Evolutionary conservation across 116 monocot genomes (phyloP).

Genomic region (Papilionanthe hybrid): DNA sequence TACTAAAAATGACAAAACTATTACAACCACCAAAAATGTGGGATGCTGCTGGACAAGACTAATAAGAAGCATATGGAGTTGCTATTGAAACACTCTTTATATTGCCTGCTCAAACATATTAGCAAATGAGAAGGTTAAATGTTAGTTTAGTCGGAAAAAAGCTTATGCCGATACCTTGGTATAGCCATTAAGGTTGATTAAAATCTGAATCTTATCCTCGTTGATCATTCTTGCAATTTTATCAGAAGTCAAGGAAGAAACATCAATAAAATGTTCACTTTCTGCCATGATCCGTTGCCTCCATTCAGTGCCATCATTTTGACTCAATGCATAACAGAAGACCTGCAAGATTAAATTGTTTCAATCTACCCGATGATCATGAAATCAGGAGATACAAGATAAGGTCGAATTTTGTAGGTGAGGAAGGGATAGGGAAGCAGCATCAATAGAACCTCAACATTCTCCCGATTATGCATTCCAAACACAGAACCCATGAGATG

Average conservation of each 20-base stretch:
- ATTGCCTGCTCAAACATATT: neutral
- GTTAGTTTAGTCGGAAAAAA: neutral
- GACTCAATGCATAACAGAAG: conserved; percentile 96
- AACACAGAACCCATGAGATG: conserved; percentile 99
- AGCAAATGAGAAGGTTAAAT: neutral
- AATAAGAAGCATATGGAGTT: too few relatives aligned
- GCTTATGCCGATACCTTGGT: conserved; percentile 62
- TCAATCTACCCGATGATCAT: neutral
- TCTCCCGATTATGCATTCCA: conserved; percentile 83
- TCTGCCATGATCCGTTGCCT: conserved; percentile 80
- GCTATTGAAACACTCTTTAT: too few relatives aligned
- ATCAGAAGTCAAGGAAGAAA: conserved; percentile 85
- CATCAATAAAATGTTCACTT: conserved; percentile 88
- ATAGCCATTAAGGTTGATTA: conserved; percentile 97
- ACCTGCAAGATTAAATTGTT: conserved; percentile 33
- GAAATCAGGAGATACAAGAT: neutral
- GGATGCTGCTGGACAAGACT: too few relatives aligned
- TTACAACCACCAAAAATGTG: too few relatives aligned
- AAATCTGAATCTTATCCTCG: conserved; percentile 82
- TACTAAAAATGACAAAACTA: too few relatives aligned
- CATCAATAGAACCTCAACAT: conserved; percentile 63
- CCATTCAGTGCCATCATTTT: conserved; percentile 95
- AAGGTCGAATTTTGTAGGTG: neutral
- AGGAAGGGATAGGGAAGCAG: neutral
- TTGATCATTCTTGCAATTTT: conserved; percentile 80